Base-by-base conservation (phyloP, 441 rosid species). In the Erodium chrysanthum region DNA sequence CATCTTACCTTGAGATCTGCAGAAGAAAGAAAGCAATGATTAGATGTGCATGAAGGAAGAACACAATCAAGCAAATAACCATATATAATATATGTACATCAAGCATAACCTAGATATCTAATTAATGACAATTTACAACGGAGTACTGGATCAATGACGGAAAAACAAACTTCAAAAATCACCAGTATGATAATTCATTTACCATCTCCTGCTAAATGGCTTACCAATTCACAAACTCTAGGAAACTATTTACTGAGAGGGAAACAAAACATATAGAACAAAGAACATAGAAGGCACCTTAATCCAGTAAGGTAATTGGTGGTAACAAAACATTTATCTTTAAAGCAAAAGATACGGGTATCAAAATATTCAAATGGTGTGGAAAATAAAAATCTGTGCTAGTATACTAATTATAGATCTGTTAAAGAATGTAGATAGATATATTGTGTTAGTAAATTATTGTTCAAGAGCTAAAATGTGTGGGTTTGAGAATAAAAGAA, bases 1-100 rank as follows among this genome's bases (percentile, higher is more conserved):
- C 67, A 64, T 76, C 81, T 78, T 83, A 87, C 92, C 89, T 81
- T 79, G 86, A 72, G 79, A 75, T 76, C 89, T 85, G 85, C 84
- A 33, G 75, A 68, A 73, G 31, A 76, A 69, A 68, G 29, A 31
- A 68, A 44, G 3, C 22, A 29, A n/a, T 67, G 64, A 69, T 12
- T 4, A 56, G 35, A 22, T 70, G 50, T 63, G 27, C 27, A 17
- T 5, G 11, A 22, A 58, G 61, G 62, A 58, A 58, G 29, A 58
- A 20, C 29, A 21, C 62, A 21, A 22, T 58, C 5, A 58, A 58
- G 29, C 31, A 58, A 58, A 6, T 4, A 17, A 52, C 9, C 23
- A 14, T 42, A 42, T 42, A 11, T 11, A 37, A 37, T 37, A 37
- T 37, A 37, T 37, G 12, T 37, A 9, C 42, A 37, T 37, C 12